Conservation (phyloP, 2,329 filamentous ascomycete genomes). For the Geosmithia putterillii region DNA sequence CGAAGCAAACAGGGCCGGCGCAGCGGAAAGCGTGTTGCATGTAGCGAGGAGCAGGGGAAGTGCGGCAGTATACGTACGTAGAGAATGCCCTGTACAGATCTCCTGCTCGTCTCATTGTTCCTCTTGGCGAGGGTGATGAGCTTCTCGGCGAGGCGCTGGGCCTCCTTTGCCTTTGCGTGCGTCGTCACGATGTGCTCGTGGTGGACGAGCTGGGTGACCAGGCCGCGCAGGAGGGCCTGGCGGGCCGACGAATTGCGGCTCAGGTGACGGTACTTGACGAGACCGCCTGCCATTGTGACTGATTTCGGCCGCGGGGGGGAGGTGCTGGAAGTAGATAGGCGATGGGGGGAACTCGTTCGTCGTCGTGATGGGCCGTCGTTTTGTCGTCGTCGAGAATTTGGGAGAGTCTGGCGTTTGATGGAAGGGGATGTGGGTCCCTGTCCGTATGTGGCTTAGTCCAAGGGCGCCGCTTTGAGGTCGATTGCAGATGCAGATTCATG, state of each 20-base stretch:
- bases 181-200: slow-evolving; percentile 92
- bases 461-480: neutral
- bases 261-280: slow-evolving; percentile 80
- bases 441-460: neutral
- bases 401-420: neutral
- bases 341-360: neutral
- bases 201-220: slow-evolving; percentile 88
- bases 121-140: slow-evolving; percentile 88
- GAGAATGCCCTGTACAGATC: slow-evolving; percentile 68
- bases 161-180: slow-evolving; percentile 94
- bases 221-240: slow-evolving; percentile 84
- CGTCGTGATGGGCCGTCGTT: neutral
- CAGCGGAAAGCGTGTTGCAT: too few relatives aligned
- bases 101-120: slow-evolving; percentile 71
- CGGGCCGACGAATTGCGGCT: slow-evolving; percentile 78
- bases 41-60: neutral
- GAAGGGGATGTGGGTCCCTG: neutral
- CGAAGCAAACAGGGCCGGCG: too few relatives aligned
- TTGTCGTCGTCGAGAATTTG: too few relatives aligned
- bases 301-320: neutral
- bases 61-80: slow-evolving; percentile 50
- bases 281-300: slow-evolving; percentile 64
- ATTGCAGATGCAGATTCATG: neutral
- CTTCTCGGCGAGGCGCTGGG: slow-evolving; percentile 86
- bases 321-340: neutral